Evolutionary conservation across 257 asterid genomes (phyloP).

Genomic region (Lycium barbarum): DNA sequence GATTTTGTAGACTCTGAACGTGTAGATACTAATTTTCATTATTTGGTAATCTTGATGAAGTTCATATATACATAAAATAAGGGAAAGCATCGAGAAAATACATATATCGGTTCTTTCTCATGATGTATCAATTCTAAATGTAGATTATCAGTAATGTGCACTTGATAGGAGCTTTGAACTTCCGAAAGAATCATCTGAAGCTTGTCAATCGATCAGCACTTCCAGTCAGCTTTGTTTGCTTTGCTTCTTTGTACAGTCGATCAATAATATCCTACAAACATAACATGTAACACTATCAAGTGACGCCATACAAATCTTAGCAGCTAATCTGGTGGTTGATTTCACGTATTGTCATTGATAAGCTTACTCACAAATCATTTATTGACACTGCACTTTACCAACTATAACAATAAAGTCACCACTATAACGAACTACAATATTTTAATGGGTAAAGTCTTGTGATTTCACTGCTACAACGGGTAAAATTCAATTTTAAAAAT

Average conservation of each 20-base stretch:
- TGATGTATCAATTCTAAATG: neutral
- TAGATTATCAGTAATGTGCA: neutral
- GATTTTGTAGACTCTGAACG: neutral
- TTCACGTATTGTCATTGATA: neutral
- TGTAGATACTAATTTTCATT: neutral
- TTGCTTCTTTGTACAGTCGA: constrained; percentile 72
- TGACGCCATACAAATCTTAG: neutral
- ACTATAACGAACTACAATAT: too few relatives aligned
- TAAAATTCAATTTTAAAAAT: too few relatives aligned
- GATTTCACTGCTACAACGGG: neutral
- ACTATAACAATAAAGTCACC: neutral
- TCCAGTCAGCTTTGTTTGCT: constrained; percentile 43
- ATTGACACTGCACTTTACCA: neutral
- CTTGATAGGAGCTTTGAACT: neutral
- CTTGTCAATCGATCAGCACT: neutral
- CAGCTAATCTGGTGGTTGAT: neutral
- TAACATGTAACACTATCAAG: neutral
- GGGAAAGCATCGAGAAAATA: neutral
- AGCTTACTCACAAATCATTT: neutral
- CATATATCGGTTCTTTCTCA: neutral
- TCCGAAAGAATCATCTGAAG: neutral
- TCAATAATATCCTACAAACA: constrained; percentile 67
- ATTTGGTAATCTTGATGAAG: neutral
- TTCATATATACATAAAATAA: neutral
- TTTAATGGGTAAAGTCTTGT: neutral